phyloP scores from a whole-genome alignment of 78 protist genomes.

The Dictyostelium discoideum region DNA sequence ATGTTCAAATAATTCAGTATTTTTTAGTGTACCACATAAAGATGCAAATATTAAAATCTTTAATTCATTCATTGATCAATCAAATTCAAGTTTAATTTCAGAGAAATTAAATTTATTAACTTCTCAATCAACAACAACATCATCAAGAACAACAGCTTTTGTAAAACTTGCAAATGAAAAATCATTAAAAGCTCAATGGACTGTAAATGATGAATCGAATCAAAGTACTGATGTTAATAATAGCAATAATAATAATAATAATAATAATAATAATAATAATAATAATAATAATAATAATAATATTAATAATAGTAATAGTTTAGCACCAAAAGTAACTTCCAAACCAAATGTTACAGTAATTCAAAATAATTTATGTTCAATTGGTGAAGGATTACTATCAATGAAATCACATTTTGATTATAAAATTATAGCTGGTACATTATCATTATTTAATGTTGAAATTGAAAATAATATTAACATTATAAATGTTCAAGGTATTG shows the following conservation, averaged over 20 bases:
- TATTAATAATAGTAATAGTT: background rate
- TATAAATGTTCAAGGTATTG: conserved; percentile 48
- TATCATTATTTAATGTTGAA: conserved; percentile 34
- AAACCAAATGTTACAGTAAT: conserved; percentile 44
- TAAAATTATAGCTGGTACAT: conserved; percentile 33
- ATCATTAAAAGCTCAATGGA: conserved; percentile 51
- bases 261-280: background rate
- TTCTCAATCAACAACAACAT: background rate
- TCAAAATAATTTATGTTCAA: conserved; percentile 47
- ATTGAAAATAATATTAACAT: conserved; percentile 35
- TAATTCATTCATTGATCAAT: conserved; percentile 36
- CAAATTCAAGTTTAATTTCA: background rate
- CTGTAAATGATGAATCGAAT: conserved; percentile 13
- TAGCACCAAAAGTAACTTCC: background rate
- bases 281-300: background rate
- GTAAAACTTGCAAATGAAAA: conserved; percentile 56
- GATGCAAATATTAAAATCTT: conserved; percentile 59
- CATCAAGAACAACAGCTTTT: background rate
- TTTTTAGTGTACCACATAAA: conserved; percentile 32
- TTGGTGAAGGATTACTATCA: conserved; percentile 69
- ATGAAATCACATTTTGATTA: conserved; percentile 34
- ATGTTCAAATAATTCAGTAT: conserved; percentile 38
- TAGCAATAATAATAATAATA: background rate
- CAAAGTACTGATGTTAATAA: background rate
- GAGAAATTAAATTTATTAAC: background rate